Evolutionary conservation across 202 grass and related monocot genomes (phyloP), one percentile per base, ranked within the genome.

Genomic region (Musa balbisiana): DNA sequence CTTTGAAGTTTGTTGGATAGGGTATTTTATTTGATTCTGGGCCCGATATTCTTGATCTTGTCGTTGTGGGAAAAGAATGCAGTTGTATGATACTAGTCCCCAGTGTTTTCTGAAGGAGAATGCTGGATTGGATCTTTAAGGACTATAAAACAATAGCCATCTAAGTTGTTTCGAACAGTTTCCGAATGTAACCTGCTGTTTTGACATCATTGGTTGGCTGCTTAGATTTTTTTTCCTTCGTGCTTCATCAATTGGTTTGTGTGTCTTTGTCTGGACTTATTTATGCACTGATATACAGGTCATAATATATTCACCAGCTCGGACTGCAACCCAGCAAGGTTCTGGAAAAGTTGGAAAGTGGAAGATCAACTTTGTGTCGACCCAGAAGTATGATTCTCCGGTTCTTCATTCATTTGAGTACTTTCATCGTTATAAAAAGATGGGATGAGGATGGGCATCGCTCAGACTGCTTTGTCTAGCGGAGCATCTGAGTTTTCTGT

Each of bases 281-380:
- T 52, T 27, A 72, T 53, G 20, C 49, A 8, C 3, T 63, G 33
- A 43, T 43, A 43, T 80, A 53, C 79, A 99, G 95, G 89, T 99
- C 83, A 55, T 95, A 70, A 99, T 99, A 81, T 99, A 95, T 92
- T 92, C 91, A 74, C 95, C 95, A 56, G 95, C 95, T 73, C 87
- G 91, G 78, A 99, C 91, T 79, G 91, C 91, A 71, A 87, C 85
- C 78, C 95, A 95, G 80, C 95, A 99, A 87, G 91, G 95, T 85
- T 99, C 91, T 64, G 95, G 95, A 76, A 99, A 95, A 87, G 83
- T 90, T 0, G 91, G 95, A 74, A 90, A 56, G 80, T 99, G 95
- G 91, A 99, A 90, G 85, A 99, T 99, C 74, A 92, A 99, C 78
- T 99, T 99, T 56, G 16, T 99, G 65, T 97, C 95, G 80, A 92